Base-by-base conservation (phyloP, 768 basidiomycete species). In the Naematelia encephala region DNA sequence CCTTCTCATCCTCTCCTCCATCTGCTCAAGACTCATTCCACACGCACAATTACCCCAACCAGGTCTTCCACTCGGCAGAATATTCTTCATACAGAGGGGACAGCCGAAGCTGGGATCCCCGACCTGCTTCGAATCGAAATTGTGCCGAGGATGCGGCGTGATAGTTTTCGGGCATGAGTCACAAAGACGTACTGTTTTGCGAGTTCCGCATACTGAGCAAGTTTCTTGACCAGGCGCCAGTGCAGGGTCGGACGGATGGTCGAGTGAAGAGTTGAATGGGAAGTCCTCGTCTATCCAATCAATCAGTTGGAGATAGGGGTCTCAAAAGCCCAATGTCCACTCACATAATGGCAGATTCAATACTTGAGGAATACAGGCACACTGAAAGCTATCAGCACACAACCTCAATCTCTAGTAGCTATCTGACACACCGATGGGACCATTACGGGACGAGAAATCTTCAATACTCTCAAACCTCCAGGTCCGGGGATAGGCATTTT, bases 11-110 rank as follows among this genome's bases (percentile, higher is more conserved):
- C 60, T 45, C 52, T 61, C 60, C 21, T 57, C 60, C 51, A 65
- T 58, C 42, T 61, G 23, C 28, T 65, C 64, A 14, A 58, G 21
- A 19, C 48, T 45, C 16, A 55, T 54, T 23, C 64, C 64, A 49
- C 64, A 65, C 10, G 64, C 64, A 49, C 64, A 65, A 46, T 53
- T 45, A 34, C 30, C 19, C 64, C 64, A 65, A 27, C 64, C 64
- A 4, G 64, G 60, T 22, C 30, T n/a, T 8, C 60, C 61, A 11
- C 19, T 11, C 1, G 64, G 64, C 13, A 57, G 39, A 13, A 56
- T 43, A 2, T 43, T 46, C 16, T 26, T 47, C 1, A 22, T 12
- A 26, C 61, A 62, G 2, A 62, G 51, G 5, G 45, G 50, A 25
- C 61, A 62, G 13, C 50, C 34, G 10, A 30, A 42, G 10, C 54